Evolutionary conservation across 163 green algal genomes (phyloP), one percentile per base, ranked within the genome.

Genomic region (Scenedesmus sp.): DNA sequence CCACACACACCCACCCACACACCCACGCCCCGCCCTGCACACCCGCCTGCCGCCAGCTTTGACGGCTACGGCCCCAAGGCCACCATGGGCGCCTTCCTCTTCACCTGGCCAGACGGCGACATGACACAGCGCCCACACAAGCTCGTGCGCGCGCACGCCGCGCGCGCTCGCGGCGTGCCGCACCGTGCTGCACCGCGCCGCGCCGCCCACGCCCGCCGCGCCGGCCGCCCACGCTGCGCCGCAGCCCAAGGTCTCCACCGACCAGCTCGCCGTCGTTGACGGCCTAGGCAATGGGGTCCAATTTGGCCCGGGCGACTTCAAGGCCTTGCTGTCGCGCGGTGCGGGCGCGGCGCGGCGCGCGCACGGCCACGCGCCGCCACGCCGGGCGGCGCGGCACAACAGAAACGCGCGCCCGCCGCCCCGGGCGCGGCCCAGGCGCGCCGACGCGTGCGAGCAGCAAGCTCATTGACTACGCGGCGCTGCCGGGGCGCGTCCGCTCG

Each of bases 221-320:
- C 14, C 47, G 14, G 47, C 47, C 17, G 47, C 47, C 17, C 14
- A 14, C 17, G 47, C 47, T 56, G 47, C 47, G 14, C n/a, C n/a
- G n/a, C n/a, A n/a, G 39, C 39, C 39, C 39, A 47, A 47, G 39
- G 39, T 70, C 17, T 50, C 56, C 11, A 78, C 47, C 5, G 72
- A 85, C 34, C 80, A 87, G 64, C 70, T 87, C 47, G 70, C 76
- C n/a, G 63, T 82, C 2, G 63, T 87, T 4, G 82, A 87, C 34
- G 62, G 76, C 1, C 53, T 75, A 5, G 82, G 77, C 42, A 77
- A 67, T 5, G 82, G 82, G 47, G 65, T 72, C 7, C 77, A 84
- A 20, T 84, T 80, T 69, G 82, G 82, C 15, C 70, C 76, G n/a
- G 82, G 76, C 1, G 82, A 87, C 60, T 36, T 87, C 13, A 87